Conservation (phyloP, 768 basidiomycete species). For the Termitomyces sp. region DNA sequence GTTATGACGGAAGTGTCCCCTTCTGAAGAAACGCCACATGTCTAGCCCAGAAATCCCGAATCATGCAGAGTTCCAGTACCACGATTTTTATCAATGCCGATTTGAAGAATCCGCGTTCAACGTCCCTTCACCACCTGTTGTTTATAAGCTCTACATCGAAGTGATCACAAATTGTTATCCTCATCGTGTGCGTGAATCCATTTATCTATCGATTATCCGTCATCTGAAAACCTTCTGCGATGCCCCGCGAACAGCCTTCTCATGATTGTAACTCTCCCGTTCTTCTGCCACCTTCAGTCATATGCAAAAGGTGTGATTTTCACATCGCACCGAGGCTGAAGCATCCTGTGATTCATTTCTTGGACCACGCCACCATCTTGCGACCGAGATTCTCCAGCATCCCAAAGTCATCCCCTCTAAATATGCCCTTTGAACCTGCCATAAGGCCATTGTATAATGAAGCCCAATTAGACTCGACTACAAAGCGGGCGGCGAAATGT, state of each 20-base stretch:
- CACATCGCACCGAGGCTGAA: not conserved
- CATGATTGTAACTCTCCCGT: not conserved
- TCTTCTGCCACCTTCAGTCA: not conserved
- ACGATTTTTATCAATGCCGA: not conserved
- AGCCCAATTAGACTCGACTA: not conserved
- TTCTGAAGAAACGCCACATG: not conserved
- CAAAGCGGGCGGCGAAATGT: not conserved
- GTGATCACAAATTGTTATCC: not conserved
- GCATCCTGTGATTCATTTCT: not conserved
- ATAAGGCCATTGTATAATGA: not conserved
- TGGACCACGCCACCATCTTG: not conserved
- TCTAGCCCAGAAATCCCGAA: not conserved
- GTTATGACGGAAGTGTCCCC: not conserved
- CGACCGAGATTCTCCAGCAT: not conserved
- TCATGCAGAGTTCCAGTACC: not conserved
- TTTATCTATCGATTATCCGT: not conserved
- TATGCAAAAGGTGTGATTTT: not conserved
- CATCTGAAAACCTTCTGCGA: not conserved
- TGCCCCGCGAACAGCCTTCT: not conserved
- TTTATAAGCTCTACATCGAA: not conserved
- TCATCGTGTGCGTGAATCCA: not conserved
- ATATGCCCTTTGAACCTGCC: not conserved
- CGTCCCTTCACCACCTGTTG: not conserved
- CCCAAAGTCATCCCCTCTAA: not conserved
- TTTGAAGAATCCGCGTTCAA: not conserved